Percentiles rank a stretch among this genome's conserved stretches.
These are phyloP conservation scores for Bipolaris sorokiniana DNA, from an alignment of 2,329 filamentous ascomycete genomes.

Conservation along the genomic window DNA sequence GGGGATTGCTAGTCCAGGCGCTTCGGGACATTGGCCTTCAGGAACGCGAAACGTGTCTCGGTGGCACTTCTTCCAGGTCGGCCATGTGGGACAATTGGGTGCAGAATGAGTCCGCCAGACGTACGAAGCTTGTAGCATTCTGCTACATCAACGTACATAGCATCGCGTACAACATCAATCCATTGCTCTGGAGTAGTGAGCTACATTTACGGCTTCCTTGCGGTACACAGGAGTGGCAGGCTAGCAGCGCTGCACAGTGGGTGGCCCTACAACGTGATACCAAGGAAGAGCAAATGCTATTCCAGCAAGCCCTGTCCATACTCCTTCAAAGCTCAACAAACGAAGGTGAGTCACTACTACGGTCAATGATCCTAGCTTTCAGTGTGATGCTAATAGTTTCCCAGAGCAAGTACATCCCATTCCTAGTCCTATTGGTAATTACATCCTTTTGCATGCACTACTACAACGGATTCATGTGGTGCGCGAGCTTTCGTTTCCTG, in stretches of 20 bases:
- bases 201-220: constrained; percentile 37
- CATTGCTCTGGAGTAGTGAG: constrained; percentile 39
- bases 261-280: constrained; percentile 29
- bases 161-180: constrained; percentile 42
- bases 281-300: constrained; percentile 35
- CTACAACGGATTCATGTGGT: constrained; percentile 40
- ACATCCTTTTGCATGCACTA: constrained; percentile 39
- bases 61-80: constrained; percentile 25
- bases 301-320: constrained; percentile 37
- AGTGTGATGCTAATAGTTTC: not conserved
- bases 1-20: constrained; percentile 35
- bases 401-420: constrained; percentile 32
- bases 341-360: constrained; percentile 1
- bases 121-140: constrained; percentile 42
- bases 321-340: constrained; percentile 28
- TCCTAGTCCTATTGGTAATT: constrained; percentile 41
- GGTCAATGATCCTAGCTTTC: no score
- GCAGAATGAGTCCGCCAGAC: constrained; percentile 35
- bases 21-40: constrained; percentile 38
- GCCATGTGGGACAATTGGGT: constrained; percentile 42
- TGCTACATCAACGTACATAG: constrained; percentile 45
- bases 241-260: constrained; percentile 37
- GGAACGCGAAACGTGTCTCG: constrained; percentile 22
- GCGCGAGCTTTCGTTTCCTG: constrained; percentile 34
- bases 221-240: constrained; percentile 36